Evolutionary conservation across 371 early-diverging fungal genomes (phyloP), one percentile per base, ranked within the genome.

Genomic region (Rhizopus microsporus): DNA sequence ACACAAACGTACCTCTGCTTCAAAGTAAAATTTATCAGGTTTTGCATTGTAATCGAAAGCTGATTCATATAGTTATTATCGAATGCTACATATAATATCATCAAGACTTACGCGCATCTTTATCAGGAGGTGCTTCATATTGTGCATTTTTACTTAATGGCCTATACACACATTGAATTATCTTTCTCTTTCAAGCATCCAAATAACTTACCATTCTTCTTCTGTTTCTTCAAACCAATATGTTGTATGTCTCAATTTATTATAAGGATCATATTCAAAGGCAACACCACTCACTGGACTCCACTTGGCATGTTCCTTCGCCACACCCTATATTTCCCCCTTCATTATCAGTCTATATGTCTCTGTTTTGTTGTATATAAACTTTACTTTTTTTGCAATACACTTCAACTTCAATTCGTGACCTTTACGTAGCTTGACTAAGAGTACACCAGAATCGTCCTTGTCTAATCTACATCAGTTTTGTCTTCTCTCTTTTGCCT

Each of bases 241-340:
- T 30, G 86, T 84, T 7, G 97, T 91, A 65, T 98, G 98, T 51
- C 93, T 74, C 52, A 97, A 69, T 60, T 87, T 88, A 77, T 99
- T 99, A 71, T 96, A 88, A 46, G 94, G 95, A 69, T 99, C 99
- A 65, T 99, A 99, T 66, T 96, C 97, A 72, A 97, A 99, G 1
- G 90, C 84, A 4, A 99, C 89, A 10, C 91, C 97, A 57, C 92
- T 83, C 32, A 94, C 93, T 32, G 99, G 99, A 57, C 92, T 91
- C 99, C 99, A 99, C 70, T 99, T 99, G 30, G 99, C 93, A 77
- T 99, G 99, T 59, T 95, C 96, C 72, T 98, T 97, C 17, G 92
- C 96, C 29, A 91, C 93, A 29, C 99, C 99, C 82, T 89, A 77
- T 17, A 8, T 50, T 23, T 23, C 23, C 23, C 23, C 23, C 23